These are phyloP conservation scores for Fusarium circinatum DNA, from an alignment of 2,329 filamentous ascomycete genomes.

Conservation along the genomic window DNA sequence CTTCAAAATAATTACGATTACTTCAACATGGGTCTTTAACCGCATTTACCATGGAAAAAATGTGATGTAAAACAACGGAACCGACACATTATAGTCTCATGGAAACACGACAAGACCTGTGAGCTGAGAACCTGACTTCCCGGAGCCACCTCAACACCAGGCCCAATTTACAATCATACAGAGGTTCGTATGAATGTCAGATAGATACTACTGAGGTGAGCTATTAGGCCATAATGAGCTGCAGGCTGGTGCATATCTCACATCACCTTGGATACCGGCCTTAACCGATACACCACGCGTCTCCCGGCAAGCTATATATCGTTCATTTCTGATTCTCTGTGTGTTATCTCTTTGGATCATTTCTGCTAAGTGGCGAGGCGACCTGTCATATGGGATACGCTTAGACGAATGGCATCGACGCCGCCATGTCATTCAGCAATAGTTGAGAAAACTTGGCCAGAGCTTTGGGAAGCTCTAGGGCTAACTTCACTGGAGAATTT, in stretches of 20 bases:
- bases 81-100: background rate
- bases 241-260: background rate
- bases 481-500: background rate
- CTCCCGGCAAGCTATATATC: conserved; percentile 7
- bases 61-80: background rate
- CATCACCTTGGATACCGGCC: background rate
- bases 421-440: background rate
- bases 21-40: background rate
- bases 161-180: background rate
- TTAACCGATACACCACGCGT: conserved; percentile 10
- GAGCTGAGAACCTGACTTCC: background rate
- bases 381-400: conserved; percentile 17
- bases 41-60: background rate
- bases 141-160: background rate
- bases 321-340: background rate
- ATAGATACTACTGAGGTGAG: background rate
- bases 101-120: background rate
- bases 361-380: conserved; percentile 26
- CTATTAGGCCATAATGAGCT: background rate
- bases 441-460: background rate
- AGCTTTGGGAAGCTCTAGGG: background rate
- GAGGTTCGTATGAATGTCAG: background rate
- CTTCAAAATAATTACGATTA: conserved; percentile 26
- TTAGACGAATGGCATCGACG: background rate
- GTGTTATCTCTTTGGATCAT: background rate